Conservation (phyloP, 306 rosid species). For the Cucumis melo region DNA sequence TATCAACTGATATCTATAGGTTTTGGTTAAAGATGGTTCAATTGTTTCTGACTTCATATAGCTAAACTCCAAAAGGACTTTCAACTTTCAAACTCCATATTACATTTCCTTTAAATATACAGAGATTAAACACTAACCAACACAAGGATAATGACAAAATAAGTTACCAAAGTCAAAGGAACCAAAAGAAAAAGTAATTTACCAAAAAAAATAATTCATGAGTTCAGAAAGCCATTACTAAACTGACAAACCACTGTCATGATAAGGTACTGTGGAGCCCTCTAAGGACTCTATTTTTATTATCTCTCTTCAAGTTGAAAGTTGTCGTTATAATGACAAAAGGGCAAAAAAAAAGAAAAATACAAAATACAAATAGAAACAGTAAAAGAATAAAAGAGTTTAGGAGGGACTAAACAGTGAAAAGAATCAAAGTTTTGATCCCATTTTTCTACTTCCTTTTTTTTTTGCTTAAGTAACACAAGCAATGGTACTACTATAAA, state of each 20-base stretch:
- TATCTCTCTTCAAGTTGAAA: not conserved
- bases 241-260: not conserved
- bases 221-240: not conserved
- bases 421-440: constrained; percentile 1
- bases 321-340: not conserved
- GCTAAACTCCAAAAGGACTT: not conserved
- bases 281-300: not conserved
- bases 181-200: no score
- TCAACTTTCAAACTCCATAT: not conserved
- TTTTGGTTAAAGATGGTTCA: not conserved
- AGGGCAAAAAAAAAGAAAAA: not conserved
- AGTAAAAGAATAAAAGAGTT: not conserved
- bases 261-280: constrained; percentile 5
- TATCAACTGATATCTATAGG: no score
- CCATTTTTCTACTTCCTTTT: not conserved
- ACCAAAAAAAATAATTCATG: not conserved
- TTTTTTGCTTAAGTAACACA: not conserved
- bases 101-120: not conserved
- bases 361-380: not conserved
- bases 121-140: not conserved
- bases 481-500: constrained; percentile 10
- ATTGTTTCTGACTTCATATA: not conserved
- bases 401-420: not conserved
- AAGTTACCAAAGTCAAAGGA: not conserved
- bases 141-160: not conserved